These are phyloP conservation scores for Phytophthora nicotianae DNA, from an alignment of 352 stramenopile species.

Conservation along the genomic window DNA sequence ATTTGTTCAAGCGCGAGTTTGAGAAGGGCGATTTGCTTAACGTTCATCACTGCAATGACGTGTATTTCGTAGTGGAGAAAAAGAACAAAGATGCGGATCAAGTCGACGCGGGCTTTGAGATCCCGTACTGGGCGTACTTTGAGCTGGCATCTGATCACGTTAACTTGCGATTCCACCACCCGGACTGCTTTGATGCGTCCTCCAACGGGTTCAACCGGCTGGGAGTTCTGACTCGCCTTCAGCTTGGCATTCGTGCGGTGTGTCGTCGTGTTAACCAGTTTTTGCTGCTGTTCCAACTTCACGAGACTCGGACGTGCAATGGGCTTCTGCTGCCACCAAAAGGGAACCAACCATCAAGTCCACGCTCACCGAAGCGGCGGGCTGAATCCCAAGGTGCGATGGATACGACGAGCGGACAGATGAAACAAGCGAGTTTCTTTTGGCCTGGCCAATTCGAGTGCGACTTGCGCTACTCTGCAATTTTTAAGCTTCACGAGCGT, in stretches of 20 bases:
- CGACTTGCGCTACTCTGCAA: slow-evolving; percentile 73
- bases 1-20: slow-evolving; percentile 73
- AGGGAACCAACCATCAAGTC: slow-evolving; percentile 40
- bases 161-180: slow-evolving; percentile 67
- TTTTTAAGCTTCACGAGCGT: slow-evolving; percentile 84
- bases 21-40: slow-evolving; percentile 43
- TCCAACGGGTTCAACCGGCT: slow-evolving; percentile 54
- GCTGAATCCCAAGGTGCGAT: slow-evolving; percentile 32
- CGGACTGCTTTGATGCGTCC: slow-evolving; percentile 32
- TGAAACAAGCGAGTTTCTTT: slow-evolving; percentile 60
- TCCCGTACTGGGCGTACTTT: slow-evolving; percentile 87
- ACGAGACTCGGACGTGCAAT: slow-evolving; percentile 83
- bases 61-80: slow-evolving; percentile 77
- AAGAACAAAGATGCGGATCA: slow-evolving; percentile 1
- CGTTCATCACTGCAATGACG: slow-evolving; percentile 57
- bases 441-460: slow-evolving; percentile 90
- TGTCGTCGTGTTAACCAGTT: slow-evolving; percentile 88
- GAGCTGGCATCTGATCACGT: slow-evolving; percentile 58
- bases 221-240: slow-evolving; percentile 68
- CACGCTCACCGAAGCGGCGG: slow-evolving; percentile 45
- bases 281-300: slow-evolving; percentile 80
- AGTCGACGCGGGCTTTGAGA: slow-evolving; percentile 35
- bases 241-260: slow-evolving; percentile 67
- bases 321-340: slow-evolving; percentile 65
- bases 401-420: slow-evolving; percentile 14